Evolutionary conservation across 345 rosid species (phyloP).

Genomic region (Geranium rotundifolium): DNA sequence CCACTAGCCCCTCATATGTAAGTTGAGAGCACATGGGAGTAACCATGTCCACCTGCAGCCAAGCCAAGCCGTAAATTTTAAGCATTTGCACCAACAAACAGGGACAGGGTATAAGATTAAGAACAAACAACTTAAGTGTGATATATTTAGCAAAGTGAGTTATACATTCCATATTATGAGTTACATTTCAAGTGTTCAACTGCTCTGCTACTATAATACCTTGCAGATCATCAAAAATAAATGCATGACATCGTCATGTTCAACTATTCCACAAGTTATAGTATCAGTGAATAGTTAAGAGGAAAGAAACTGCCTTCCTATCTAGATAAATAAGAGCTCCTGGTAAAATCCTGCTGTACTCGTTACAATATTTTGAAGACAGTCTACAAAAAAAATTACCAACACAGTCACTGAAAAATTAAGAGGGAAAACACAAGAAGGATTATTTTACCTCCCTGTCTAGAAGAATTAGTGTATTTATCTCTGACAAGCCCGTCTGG

Average conservation of each 20-base stretch:
- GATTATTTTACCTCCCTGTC: slow-evolving; percentile 44
- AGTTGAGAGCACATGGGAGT: slow-evolving; percentile 92
- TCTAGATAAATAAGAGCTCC: not conserved
- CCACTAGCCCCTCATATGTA: slow-evolving; percentile 89
- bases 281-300: not conserved
- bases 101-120: not conserved
- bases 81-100: slow-evolving; percentile 3
- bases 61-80: slow-evolving; percentile 1
- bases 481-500: slow-evolving; percentile 71
- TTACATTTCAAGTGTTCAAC: not conserved
- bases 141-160: not conserved
- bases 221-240: not conserved
- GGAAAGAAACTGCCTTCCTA: not conserved
- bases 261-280: not conserved
- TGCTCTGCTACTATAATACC: not conserved
- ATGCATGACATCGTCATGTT: not conserved
- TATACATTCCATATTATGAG: not conserved
- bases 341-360: not conserved
- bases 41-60: slow-evolving; percentile 83
- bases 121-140: not conserved
- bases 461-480: slow-evolving; percentile 72
- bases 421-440: not conserved
- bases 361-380: not conserved
- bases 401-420: not conserved
- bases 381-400: not conserved